Evolutionary conservation across 23 red algal species (phyloP), one percentile per base, ranked within the genome.

Genomic region (Agarophyton chilense): DNA sequence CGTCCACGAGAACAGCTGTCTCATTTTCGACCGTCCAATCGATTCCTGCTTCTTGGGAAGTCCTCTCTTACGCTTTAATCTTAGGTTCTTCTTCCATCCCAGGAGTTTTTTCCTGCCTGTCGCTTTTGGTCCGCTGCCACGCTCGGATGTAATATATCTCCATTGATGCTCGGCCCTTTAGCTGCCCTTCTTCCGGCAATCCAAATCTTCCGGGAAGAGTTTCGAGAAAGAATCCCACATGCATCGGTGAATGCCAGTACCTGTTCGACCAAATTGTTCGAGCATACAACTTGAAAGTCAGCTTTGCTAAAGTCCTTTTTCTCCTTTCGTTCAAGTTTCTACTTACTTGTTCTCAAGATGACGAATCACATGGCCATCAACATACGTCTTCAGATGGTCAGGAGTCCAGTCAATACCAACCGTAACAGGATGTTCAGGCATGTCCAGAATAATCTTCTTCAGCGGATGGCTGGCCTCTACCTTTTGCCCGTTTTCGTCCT

Each of bases 291-390:
- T 66, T 35, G 11, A 33, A 4, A 66, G 64, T 70, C 19, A 70
- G 64, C 64, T 28, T 42, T 19, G 22, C 42, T n/a, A 60, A 81
- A 11, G 14, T 18, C 11, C 47, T 14, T 11, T 53, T 52, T 33
- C 25, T 33, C 42, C 52, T 77, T 77, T 34, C 45, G 12, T 52
- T 77, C 45, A 52, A 33, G 18, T 22, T 53, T 40, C 67, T 2
- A 81, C 77, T 29, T 81, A 81, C 77, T 81, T 81, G 49, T 81
- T 81, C 42, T 81, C 77, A 41, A 81, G 56, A 81, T 81, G 47
- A 8, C 77, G 52, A 18, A 81, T 81, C 13, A 81, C 56, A 24
- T 81, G 77, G n/a, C 77, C 77, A 53, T 81, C 77, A 61, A 81
- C 77, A 33, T 81, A 81, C 3, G 77, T 81, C 52, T 81, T 81